A percentile compares a stretch with the other conserved stretches of the same genome.
Conservation (phyloP, 371 early-diverging fungal species). For the Vittaforma corneae region DNA sequence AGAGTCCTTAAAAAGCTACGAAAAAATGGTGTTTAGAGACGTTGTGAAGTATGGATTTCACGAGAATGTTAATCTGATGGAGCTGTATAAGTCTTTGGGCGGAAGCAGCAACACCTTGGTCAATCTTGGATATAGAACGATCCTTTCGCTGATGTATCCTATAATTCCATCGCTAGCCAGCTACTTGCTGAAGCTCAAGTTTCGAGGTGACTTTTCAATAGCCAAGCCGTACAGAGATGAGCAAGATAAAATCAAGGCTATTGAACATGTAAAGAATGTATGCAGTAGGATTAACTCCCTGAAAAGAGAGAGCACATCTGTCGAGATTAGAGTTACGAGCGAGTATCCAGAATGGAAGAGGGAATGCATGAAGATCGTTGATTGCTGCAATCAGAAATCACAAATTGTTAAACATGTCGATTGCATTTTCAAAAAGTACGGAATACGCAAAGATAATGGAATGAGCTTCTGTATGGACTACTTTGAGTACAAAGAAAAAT, state of each 20-base stretch:
- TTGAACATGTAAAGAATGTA: constrained; percentile 31
- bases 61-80: constrained; percentile 75
- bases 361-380: constrained; percentile 29
- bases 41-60: constrained; percentile 83
- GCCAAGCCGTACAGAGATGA: constrained; percentile 6
- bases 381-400: too few relatives aligned
- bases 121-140: constrained; percentile 12
- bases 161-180: constrained; percentile 34
- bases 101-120: constrained; percentile 24
- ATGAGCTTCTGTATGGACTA: constrained; percentile 49
- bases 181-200: constrained; percentile 30
- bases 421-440: too few relatives aligned
- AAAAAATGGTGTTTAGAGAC: constrained; percentile 72
- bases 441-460: constrained; percentile 32
- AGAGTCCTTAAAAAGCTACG: constrained; percentile 67
- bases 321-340: constrained; percentile 29
- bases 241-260: constrained; percentile 2
- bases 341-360: constrained; percentile 44
- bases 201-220: constrained; percentile 24
- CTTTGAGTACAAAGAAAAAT: constrained; percentile 24
- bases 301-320: constrained; percentile 2
- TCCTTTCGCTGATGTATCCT: constrained; percentile 45
- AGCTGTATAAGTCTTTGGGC: constrained; percentile 58
- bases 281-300: constrained; percentile 11
- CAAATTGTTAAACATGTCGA: too few relatives aligned